Percentiles rank a stretch among this genome's conserved stretches.
Conservation (phyloP, 495 filamentous ascomycete genomes). For the Beverwykella pulmonaria region DNA sequence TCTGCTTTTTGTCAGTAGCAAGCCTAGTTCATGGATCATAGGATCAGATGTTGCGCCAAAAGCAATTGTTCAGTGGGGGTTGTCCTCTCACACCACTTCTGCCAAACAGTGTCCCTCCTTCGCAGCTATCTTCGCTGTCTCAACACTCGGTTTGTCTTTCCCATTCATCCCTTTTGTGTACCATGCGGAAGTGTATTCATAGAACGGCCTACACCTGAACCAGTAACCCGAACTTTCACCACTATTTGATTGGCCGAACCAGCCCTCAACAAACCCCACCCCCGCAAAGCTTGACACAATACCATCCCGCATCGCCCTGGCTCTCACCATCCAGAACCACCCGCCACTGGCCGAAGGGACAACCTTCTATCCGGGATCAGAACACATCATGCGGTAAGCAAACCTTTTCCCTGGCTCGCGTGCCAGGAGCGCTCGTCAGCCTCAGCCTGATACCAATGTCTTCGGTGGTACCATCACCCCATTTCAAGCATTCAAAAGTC, state of each 20-base stretch:
- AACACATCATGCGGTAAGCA: not conserved
- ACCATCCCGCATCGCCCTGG: not conserved
- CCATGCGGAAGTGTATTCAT: too few relatives aligned
- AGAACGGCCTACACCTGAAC: not conserved
- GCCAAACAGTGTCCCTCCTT: too few relatives aligned
- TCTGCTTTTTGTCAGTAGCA: too few relatives aligned
- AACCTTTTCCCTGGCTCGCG: not conserved
- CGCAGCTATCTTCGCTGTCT: too few relatives aligned
- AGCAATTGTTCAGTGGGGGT: too few relatives aligned
- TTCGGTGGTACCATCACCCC: not conserved
- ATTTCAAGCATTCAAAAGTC: not conserved
- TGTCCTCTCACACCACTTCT: too few relatives aligned
- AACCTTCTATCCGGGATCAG: not conserved
- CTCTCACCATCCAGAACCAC: not conserved
- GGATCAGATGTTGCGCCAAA: too few relatives aligned
- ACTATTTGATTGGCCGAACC: not conserved
- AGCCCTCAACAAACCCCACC: conserved; percentile 1
- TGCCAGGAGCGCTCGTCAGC: not conserved
- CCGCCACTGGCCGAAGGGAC: conserved; percentile 1
- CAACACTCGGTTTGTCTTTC: too few relatives aligned
- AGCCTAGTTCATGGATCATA: too few relatives aligned
- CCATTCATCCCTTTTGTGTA: too few relatives aligned
- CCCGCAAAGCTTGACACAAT: conserved; percentile 8
- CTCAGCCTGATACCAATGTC: not conserved
- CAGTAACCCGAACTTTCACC: not conserved